These are phyloP conservation scores for Sechiopsis laciniata DNA, from an alignment of 306 rosid genomes.

Conservation along the genomic window DNA sequence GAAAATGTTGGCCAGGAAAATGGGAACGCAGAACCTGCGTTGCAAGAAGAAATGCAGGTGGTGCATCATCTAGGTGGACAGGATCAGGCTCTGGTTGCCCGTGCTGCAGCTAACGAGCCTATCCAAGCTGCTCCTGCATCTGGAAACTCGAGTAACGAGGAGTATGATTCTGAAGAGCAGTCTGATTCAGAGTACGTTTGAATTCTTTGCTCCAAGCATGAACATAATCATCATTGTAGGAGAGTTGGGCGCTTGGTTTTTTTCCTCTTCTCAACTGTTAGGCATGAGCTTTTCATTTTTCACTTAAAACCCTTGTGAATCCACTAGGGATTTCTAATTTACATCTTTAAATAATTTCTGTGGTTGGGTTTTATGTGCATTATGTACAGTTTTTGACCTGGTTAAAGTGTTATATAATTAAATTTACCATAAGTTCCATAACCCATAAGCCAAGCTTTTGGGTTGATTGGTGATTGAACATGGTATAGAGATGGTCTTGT, in stretches of 20 bases:
- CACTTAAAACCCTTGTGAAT: background rate
- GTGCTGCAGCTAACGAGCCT: conserved; percentile 53
- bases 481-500: too few relatives aligned
- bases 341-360: background rate
- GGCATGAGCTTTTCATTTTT: background rate
- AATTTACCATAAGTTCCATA: too few relatives aligned
- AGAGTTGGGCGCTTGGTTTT: conserved; percentile 2
- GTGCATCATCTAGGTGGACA: conserved; percentile 55
- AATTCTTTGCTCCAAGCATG: conserved; percentile 2
- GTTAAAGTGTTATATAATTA: background rate
- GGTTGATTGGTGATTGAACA: too few relatives aligned
- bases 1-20: conserved; percentile 75
- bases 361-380: background rate
- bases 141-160: conserved; percentile 54
- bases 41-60: conserved; percentile 72
- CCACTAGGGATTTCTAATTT: background rate
- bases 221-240: background rate
- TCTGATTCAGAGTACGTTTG: conserved; percentile 89
- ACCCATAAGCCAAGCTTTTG: too few relatives aligned
- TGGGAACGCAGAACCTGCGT: conserved; percentile 76
- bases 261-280: background rate
- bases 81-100: conserved; percentile 54
- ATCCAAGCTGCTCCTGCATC: conserved; percentile 41
- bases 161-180: conserved; percentile 72
- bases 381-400: background rate